These are phyloP conservation scores for Lentinus brumalis DNA, from an alignment of 768 basidiomycete species.

Conservation along the genomic window DNA sequence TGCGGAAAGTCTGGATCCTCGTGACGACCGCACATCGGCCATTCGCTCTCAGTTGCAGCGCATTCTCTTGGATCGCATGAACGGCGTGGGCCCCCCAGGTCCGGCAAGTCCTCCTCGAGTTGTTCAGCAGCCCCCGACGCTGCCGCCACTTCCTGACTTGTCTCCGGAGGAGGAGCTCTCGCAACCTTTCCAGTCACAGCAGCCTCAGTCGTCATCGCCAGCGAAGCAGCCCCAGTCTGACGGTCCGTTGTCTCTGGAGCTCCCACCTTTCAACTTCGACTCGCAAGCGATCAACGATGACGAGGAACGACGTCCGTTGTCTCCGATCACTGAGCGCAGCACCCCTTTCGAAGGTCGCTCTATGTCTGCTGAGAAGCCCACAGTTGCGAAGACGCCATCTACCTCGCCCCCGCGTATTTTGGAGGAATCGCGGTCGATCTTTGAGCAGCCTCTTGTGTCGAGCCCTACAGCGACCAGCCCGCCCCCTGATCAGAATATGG, in stretches of 20 bases:
- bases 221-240: slow-evolving; percentile 17
- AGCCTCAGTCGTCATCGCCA: neutral
- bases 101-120: slow-evolving; percentile 6
- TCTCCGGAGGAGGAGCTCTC: neutral
- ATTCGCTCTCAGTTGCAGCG: slow-evolving; percentile 63
- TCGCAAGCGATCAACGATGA: slow-evolving; percentile 13
- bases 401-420: slow-evolving; percentile 3
- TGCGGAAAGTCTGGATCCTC: slow-evolving; percentile 75
- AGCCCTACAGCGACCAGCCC: slow-evolving; percentile 32
- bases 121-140: slow-evolving; percentile 20
- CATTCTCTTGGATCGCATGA: slow-evolving; percentile 68
- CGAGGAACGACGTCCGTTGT: slow-evolving; percentile 40
- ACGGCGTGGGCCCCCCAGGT: slow-evolving; percentile 29
- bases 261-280: slow-evolving; percentile 64
- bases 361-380: slow-evolving; percentile 17
- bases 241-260: slow-evolving; percentile 39
- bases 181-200: neutral
- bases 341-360: slow-evolving; percentile 30
- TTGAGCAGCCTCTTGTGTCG: slow-evolving; percentile 22
- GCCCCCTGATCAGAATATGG: slow-evolving; percentile 11
- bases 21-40: slow-evolving; percentile 74
- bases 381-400: neutral
- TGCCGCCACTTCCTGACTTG: slow-evolving; percentile 29
- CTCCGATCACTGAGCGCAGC: slow-evolving; percentile 68
- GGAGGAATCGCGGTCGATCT: slow-evolving; percentile 15